A percentile compares a stretch with the other conserved stretches of the same genome.
Evolutionary conservation across 2,329 filamentous ascomycete genomes (phyloP).

Genomic region (Plenodomus tracheiphilus): DNA sequence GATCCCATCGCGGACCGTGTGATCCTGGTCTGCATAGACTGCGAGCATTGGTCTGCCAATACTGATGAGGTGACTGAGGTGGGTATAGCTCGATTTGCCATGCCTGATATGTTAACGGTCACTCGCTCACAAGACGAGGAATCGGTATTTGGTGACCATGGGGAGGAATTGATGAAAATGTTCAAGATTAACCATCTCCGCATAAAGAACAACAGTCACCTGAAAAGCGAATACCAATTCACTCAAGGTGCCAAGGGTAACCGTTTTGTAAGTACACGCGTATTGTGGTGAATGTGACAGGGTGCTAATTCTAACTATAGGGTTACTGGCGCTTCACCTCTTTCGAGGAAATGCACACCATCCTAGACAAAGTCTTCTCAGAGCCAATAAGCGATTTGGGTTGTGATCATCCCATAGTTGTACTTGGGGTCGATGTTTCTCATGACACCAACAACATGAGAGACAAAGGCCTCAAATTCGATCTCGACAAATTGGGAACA

Average conservation of each 20-base stretch:
- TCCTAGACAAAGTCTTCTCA: slow-evolving; percentile 16
- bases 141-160: slow-evolving; percentile 13
- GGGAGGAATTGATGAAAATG: slow-evolving; percentile 19
- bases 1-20: slow-evolving; percentile 12
- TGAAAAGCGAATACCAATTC: slow-evolving; percentile 14
- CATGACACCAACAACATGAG: slow-evolving; percentile 25
- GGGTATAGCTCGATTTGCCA: slow-evolving; percentile 17
- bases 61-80: slow-evolving; percentile 27
- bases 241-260: neutral
- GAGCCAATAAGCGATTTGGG: slow-evolving; percentile 12
- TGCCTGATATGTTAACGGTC: slow-evolving; percentile 2
- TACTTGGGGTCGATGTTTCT: slow-evolving; percentile 26
- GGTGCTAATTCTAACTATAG: slow-evolving; percentile 13
- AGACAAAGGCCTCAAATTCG: slow-evolving; percentile 15
- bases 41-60: slow-evolving; percentile 26
- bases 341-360: slow-evolving; percentile 8
- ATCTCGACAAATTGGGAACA: slow-evolving; percentile 8
- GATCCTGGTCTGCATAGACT: slow-evolving; percentile 25
- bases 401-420: slow-evolving; percentile 20
- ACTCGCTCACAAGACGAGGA: neutral
- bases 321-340: slow-evolving; percentile 24
- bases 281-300: neutral
- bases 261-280: neutral
- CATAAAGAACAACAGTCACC: slow-evolving; percentile 21
- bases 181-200: slow-evolving; percentile 28